Base-by-base conservation (phyloP, 495 filamentous ascomycete genomes). In the Extremus antarcticus region DNA sequence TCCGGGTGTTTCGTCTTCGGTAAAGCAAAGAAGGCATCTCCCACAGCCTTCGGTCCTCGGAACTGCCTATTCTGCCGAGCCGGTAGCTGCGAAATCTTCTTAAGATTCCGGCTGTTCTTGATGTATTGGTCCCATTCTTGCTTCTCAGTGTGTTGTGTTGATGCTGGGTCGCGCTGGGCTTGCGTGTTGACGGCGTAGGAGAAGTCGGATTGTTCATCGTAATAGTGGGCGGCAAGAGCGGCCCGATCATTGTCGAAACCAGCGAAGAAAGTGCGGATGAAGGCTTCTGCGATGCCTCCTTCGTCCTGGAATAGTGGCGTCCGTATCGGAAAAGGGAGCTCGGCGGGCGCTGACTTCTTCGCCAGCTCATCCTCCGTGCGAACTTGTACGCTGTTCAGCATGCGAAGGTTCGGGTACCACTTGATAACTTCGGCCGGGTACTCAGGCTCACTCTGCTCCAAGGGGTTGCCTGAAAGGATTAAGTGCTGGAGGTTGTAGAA, bases 91-190 rank as follows among this genome's bases (percentile, higher is more conserved):
- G 65, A 82, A 57, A 92, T 76, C 57, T 80, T 86, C 43, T 76
- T 73, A 4, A 96, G 76, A 60, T 96, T 96, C 11, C 91, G 77
- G 45, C 89, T 94, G 56, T 77, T 79, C 52, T 83, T 87, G 58
- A 90, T 79, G 61, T 94, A 94, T 0, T 76, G 59, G 41, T 84
- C 83, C 86, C 87, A 95, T 25, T 73, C 56, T 21, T 63, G 54
- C 20, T 47, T 50, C 40, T 66, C 60, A 11, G 24, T 58, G 0
- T 67, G 63, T 21, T 73, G 66, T 9, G 71, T 64, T 56, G 63
- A 35, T 56, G 58, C 66, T 59, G 51, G 64, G 20, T 76, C 69
- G 19, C 79, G 76, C 13, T 80, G 80, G 9, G 83, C 79, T 17
- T 74, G 70, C 0, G 81, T 78, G 63, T 87, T 88, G 63, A 87